Base-by-base conservation (phyloP, 2,329 filamentous ascomycete species). In the Xylaria sp. region DNA sequence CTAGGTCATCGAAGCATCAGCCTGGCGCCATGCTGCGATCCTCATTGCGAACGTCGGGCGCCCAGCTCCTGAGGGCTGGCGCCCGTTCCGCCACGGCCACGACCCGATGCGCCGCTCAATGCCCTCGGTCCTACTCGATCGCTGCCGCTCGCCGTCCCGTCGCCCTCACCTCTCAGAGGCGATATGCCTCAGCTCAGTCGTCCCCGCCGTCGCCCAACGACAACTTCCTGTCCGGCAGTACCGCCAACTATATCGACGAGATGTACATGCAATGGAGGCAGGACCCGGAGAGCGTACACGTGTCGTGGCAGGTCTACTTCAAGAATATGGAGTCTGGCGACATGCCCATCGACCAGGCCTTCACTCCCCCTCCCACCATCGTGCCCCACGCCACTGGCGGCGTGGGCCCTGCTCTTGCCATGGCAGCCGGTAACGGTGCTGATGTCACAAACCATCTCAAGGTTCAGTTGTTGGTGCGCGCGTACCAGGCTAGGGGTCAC, bases 251-350 rank as follows among this genome's bases (percentile, higher is more conserved):
- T 85, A 93, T 99, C 80, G 96, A 99, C 82, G 96, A 97, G 86
- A 99, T 99, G 96, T 99, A 99, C 83, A 86, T 97, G 85, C 90
- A 94, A 80, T 99, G 96, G 96, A 97, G 95, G 84, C 87, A 92
- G 73, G 94, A 99, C 77, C 94, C 96, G 61, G 88, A 90, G 77
- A 97, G 93, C 79, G 96, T 99, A 68, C 96, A 99, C 83, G 88
- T 97, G 77, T 99, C 96, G 81, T 99, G 96, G 96, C 95, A 97
- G 85, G 91, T 97, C 80, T 99, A 99, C 88, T 99, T 99, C 88
- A 93, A 91, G 85, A 99, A 99, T 85, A 97, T 99, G 92, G 96
- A 99, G 86, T 92, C 90, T 74, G 96, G 96, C 81, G 93, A 96
- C 78, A 98, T 99, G 93, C 95, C 95, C 79, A 93, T 97, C 80